Evolutionary conservation across 495 filamentous ascomycete species (phyloP).

Genomic region (Oleoguttula mirabilis): DNA sequence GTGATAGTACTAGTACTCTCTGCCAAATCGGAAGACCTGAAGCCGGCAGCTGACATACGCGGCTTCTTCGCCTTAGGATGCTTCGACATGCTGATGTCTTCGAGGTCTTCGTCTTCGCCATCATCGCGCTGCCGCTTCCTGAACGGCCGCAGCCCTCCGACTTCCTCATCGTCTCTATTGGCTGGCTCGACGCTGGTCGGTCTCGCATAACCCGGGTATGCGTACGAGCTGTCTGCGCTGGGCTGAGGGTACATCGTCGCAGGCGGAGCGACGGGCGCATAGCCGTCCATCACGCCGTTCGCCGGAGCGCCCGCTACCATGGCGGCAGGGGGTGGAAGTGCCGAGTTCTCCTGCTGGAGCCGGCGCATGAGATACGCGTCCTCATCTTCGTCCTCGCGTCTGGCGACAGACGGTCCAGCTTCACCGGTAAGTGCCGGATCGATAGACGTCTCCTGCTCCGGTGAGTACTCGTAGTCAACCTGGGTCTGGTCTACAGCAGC

Average conservation of each 20-base stretch:
- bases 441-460: conserved; percentile 33
- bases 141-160: conserved; percentile 16
- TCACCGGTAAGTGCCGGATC: conserved; percentile 36
- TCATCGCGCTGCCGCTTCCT: conserved; percentile 20
- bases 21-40: conserved; percentile 13
- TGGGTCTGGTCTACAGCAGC: conserved; percentile 20
- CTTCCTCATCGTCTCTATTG: conserved; percentile 14
- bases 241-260: conserved; percentile 26
- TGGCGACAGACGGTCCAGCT: neutral
- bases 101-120: conserved; percentile 19
- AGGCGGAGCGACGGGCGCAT: conserved; percentile 19
- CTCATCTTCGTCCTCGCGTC: conserved; percentile 14
- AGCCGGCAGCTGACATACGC: conserved; percentile 17
- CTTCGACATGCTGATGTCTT: conserved; percentile 22
- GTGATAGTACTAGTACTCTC: conserved; percentile 1
- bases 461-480: conserved; percentile 22
- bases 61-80: conserved; percentile 20
- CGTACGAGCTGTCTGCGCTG: conserved; percentile 10
- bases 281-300: conserved; percentile 3
- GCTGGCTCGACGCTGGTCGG: conserved; percentile 12
- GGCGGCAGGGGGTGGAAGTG: conserved; percentile 11
- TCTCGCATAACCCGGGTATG: conserved; percentile 14
- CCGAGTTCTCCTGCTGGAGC: conserved; percentile 14
- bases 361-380: conserved; percentile 10
- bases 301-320: conserved; percentile 15